Evolutionary conservation across 108 stramenopile species (phyloP).

Genomic region (Skeletonema grethae): DNA sequence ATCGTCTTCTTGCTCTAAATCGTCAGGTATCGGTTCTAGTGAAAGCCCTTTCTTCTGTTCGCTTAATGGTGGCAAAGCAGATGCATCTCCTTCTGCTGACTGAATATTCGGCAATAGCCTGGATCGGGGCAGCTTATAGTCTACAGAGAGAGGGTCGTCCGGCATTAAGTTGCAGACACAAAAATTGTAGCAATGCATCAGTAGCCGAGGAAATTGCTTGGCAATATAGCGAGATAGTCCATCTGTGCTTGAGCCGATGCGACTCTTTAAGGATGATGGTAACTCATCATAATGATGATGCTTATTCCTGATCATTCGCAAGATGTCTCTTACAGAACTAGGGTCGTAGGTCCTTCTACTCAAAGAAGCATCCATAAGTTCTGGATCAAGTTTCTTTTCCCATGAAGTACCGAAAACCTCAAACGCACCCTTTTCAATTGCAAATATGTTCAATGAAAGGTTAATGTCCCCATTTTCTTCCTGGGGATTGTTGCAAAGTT

Average conservation of each 20-base stretch:
- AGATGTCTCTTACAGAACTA: constrained; percentile 84
- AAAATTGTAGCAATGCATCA: constrained; percentile 90
- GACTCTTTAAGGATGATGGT: constrained; percentile 59
- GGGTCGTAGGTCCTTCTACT: constrained; percentile 91
- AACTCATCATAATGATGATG: constrained; percentile 94
- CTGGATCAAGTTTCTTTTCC: constrained; percentile 80
- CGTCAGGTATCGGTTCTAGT: constrained; percentile 34
- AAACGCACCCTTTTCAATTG: constrained; percentile 80
- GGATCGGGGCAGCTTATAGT: constrained; percentile 52
- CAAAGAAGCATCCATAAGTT: constrained; percentile 79
- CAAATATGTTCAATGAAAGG: constrained; percentile 48
- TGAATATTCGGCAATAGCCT: background rate
- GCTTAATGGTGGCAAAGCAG: constrained; percentile 6
- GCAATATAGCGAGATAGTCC: constrained; percentile 80
- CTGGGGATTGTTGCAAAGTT: constrained; percentile 51
- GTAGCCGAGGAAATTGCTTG: constrained; percentile 74
- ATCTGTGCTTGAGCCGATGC: constrained; percentile 59
- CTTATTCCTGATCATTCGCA: constrained; percentile 95
- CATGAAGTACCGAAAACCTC: constrained; percentile 87
- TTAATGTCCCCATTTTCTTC: constrained; percentile 10
- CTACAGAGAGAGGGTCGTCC: constrained; percentile 62
- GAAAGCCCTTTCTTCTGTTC: constrained; percentile 3
- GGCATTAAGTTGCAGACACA: constrained; percentile 48
- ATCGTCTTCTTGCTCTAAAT: constrained; percentile 17
- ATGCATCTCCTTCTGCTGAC: background rate